Evolutionary conservation across 371 early-diverging fungal species (phyloP).

Genomic region (Zopfochytrium polystomum): DNA sequence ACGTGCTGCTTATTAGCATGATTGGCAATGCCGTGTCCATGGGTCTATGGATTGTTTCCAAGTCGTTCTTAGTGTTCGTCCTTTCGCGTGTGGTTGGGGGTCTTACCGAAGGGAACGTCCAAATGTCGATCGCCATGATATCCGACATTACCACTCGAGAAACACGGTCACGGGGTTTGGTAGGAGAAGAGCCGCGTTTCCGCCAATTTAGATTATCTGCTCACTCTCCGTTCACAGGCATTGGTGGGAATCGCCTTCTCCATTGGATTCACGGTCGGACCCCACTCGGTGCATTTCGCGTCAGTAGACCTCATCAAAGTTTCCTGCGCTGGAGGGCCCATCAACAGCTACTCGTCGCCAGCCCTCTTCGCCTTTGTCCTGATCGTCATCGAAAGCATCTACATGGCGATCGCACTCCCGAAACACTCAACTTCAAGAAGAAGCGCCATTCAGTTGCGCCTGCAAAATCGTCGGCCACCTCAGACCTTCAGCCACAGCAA

Average conservation of each 20-base stretch:
- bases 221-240: constrained; percentile 55
- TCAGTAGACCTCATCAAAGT: constrained; percentile 59
- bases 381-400: constrained; percentile 73
- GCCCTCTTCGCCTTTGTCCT: constrained; percentile 82
- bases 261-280: constrained; percentile 93
- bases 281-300: constrained; percentile 85
- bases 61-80: constrained; percentile 77
- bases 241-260: constrained; percentile 96
- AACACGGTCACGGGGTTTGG: constrained; percentile 74
- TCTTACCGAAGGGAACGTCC: constrained; percentile 94
- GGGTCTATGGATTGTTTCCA: constrained; percentile 82
- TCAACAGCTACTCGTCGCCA: constrained; percentile 76
- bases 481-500: constrained; percentile 1
- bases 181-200: constrained; percentile 32
- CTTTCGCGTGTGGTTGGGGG: constrained; percentile 89
- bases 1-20: constrained; percentile 82
- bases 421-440: constrained; percentile 64
- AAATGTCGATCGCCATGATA: constrained; percentile 91
- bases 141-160: constrained; percentile 84
- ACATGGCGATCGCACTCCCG: constrained; percentile 74
- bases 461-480: not conserved
- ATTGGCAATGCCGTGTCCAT: constrained; percentile 87
- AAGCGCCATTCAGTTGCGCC: not conserved
- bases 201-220: not conserved
- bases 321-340: constrained; percentile 57